These are phyloP conservation scores for Adansonia grandidieri DNA, from an alignment of 441 rosid species.

Conservation along the genomic window DNA sequence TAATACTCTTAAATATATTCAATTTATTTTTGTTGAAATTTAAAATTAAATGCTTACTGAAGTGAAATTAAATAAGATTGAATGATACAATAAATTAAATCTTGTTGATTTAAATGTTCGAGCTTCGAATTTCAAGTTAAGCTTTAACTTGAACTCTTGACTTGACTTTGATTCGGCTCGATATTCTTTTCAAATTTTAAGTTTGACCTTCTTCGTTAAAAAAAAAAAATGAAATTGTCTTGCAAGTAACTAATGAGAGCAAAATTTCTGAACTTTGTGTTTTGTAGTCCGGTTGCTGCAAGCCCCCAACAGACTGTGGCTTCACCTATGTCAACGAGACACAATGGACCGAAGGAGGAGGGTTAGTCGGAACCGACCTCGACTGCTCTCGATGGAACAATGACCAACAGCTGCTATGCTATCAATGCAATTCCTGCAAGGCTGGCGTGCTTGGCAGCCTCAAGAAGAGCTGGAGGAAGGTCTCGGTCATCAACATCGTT, in stretches of 20 bases:
- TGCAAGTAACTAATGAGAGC: not conserved
- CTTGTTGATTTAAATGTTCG: no score
- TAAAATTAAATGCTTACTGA: no score
- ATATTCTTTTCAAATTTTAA: no score
- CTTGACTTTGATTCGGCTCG: no score
- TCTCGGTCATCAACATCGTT: slow-evolving; percentile 75
- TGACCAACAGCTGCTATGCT: slow-evolving; percentile 72
- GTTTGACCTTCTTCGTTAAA: no score
- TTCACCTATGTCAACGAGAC: slow-evolving; percentile 75
- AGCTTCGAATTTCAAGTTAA: no score
- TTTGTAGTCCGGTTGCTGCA: slow-evolving; percentile 87
- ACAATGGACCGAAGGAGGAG: slow-evolving; percentile 44
- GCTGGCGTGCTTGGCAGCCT: slow-evolving; percentile 88
- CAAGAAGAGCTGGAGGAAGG: slow-evolving; percentile 94
- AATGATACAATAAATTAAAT: not conserved
- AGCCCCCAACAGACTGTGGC: slow-evolving; percentile 86
- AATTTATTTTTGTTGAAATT: not conserved
- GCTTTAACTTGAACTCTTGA: no score
- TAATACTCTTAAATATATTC: no score
- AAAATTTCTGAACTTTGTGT: not conserved
- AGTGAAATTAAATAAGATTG: no score
- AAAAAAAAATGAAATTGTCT: no score
- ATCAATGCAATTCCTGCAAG: slow-evolving; percentile 79
- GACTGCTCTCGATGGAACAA: slow-evolving; percentile 76
- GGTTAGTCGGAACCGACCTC: slow-evolving; percentile 31